Evolutionary conservation across 2,329 filamentous ascomycete species (phyloP).

Genomic region (Penicillium corylophilum): DNA sequence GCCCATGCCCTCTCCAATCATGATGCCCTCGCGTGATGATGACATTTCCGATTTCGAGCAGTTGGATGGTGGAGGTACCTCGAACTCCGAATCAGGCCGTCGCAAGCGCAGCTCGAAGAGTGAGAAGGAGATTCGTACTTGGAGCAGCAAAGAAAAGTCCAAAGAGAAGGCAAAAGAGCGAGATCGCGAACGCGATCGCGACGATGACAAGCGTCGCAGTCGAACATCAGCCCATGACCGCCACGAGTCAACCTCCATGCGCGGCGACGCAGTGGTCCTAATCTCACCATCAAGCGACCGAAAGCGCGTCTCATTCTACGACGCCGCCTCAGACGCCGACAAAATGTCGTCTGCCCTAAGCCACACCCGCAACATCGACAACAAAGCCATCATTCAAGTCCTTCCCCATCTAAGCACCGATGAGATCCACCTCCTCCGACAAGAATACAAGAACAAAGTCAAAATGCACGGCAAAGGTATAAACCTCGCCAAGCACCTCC

Average conservation of each 20-base stretch:
- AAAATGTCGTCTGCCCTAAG: slow-evolving; percentile 73
- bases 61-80: slow-evolving; percentile 29
- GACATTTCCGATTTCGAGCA: slow-evolving; percentile 54
- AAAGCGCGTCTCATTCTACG: slow-evolving; percentile 75
- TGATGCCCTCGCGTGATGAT: slow-evolving; percentile 57
- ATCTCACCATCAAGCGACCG: slow-evolving; percentile 48
- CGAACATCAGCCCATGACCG: slow-evolving; percentile 27
- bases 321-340: slow-evolving; percentile 75
- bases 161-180: slow-evolving; percentile 29
- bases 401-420: slow-evolving; percentile 81
- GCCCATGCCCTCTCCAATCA: slow-evolving; percentile 81
- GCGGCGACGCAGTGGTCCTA: slow-evolving; percentile 37
- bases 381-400: slow-evolving; percentile 73
- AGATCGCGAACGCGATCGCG: slow-evolving; percentile 30
- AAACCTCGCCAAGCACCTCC: slow-evolving; percentile 53
- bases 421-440: slow-evolving; percentile 81
- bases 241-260: slow-evolving; percentile 28
- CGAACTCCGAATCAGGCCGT: slow-evolving; percentile 27
- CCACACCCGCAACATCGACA: slow-evolving; percentile 65
- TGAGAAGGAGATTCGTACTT: slow-evolving; percentile 14
- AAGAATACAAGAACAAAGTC: slow-evolving; percentile 85
- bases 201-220: slow-evolving; percentile 26
- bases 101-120: slow-evolving; percentile 28
- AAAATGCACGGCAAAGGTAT: slow-evolving; percentile 58
- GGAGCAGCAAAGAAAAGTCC: slow-evolving; percentile 23